Base-by-base conservation (phyloP, 2,329 filamentous ascomycete genomes). In the Grosmannia huntii region DNA sequence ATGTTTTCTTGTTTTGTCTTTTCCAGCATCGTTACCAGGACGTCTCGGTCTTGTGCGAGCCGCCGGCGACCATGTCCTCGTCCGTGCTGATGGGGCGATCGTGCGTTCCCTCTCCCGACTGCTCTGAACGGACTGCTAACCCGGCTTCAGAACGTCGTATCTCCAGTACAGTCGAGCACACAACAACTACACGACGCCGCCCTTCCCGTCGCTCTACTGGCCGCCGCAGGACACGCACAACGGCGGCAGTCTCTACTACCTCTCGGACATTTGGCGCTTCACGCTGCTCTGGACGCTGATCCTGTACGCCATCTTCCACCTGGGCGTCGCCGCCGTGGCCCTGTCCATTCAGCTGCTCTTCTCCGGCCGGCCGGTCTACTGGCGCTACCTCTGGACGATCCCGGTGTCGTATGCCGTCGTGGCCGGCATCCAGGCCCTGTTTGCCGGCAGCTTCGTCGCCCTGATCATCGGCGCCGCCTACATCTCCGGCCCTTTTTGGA, bases 221-320 rank as follows among this genome's bases (percentile, higher is more conserved):
- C 84, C 86, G 38, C 75, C 84, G 14, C 70, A 74, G 62, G 71
- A 75, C 60, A 63, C 67, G 53, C 72, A 68, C 41, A 41, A 70
- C 60, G 73, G 79, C 51, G 78, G 79, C 60, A 80, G 82, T 44
- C 83, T 96, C 64, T 92, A 89, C 74, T 79, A 86, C 66, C 77
- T 89, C 3, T 69, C 72, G 60, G 89, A 95, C 67, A 88, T 95
- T 58, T 92, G 89, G 85, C 85, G 86, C 63, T 96, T 94, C 70
- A 96, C 90, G 1, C 73, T 94, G 19, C 80, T 85, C 68, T 96
- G 90, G 90, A 95, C 90, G 0, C 72, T 95, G 44, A 82, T 95
- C 33, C 81, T 90, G 64, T 92, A 88, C 65, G 83, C 81, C 38
- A 76, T 83, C 23, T 87, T 91, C 62, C 89, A 96, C 69, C 66